Base-by-base conservation (phyloP, 441 rosid genomes). In the Corymbia citriodora region DNA sequence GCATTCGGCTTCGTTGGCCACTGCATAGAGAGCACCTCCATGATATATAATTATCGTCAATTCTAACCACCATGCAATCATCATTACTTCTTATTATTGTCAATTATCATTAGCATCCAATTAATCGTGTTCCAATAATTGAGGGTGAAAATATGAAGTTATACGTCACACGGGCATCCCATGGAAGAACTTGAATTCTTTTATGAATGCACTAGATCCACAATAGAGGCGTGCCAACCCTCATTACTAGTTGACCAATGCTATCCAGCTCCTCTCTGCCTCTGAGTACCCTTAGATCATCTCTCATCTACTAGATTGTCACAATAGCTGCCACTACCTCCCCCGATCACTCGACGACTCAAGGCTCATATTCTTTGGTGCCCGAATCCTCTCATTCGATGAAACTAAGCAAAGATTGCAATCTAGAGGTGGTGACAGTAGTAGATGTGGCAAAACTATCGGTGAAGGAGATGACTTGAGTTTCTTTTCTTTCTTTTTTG, bases 121-220 rank as follows among this genome's bases (percentile, higher is more conserved):
- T 7, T 14, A 0, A 59, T 59, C 65, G 0, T 25, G 65, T n/a
- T 59, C 14, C 3, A 59, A 59, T 3, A 25, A 59, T 4, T 10
- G 1, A 25, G 1, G n/a, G 5, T 59, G n/a, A 59, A 59, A 59
- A 59, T 25, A 29, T 23, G 15, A 59, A 59, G 14, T 59, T 59
- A 0, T 59, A 59, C 14, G 0, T 59, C 29, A 59, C 7, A 59
- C 25, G 14, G 14, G n/a, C 0, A 59, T 59, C 65, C n/a, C 65
- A 59, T 59, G 10, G 25, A 59, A 59, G n/a, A 59, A 59, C 25
- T 25, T 7, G 1, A 59, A 59, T 59, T 59, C 7, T 59, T 4
- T 59, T 25, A 25, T 1, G n/a, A 2, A 29, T 59, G n/a, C 10
- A 13, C 7, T 59, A 25, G 14, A 25, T 59, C n/a, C 14, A 59